Conservation (phyloP, 2,329 filamentous ascomycete species). For the Talaromyces sp. region DNA sequence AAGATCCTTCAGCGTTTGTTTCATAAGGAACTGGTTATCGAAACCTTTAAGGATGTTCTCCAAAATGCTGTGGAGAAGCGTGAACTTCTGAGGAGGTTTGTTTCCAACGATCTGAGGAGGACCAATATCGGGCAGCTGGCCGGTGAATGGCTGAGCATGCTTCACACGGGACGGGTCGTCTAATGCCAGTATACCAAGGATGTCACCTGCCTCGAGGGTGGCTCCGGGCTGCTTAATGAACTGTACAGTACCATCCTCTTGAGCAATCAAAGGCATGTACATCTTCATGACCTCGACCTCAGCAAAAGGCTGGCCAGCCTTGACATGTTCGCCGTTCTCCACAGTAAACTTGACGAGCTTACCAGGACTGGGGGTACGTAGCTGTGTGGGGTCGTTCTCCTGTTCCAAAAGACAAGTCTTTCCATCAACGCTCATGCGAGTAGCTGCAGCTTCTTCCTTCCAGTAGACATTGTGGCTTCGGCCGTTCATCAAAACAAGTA, state of each 20-base stretch:
- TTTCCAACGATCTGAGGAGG: slow-evolving; percentile 79
- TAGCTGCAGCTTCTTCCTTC: slow-evolving; percentile 97
- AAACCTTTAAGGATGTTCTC: slow-evolving; percentile 86
- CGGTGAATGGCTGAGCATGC: slow-evolving; percentile 89
- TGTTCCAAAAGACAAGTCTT: slow-evolving; percentile 98
- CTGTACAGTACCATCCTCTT: slow-evolving; percentile 93
- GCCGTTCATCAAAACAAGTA: slow-evolving; percentile 83
- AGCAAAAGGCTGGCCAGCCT: slow-evolving; percentile 85
- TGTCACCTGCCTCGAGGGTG: slow-evolving; percentile 96
- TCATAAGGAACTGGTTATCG: slow-evolving; percentile 97
- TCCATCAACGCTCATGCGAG: slow-evolving; percentile 90
- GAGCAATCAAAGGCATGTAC: slow-evolving; percentile 97
- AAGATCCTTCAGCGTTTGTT: slow-evolving; percentile 74
- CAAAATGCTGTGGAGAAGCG: slow-evolving; percentile 69
- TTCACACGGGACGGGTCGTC: slow-evolving; percentile 96
- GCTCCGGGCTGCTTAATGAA: slow-evolving; percentile 98
- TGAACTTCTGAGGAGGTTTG: slow-evolving; percentile 87
- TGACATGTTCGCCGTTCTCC: slow-evolving; percentile 89
- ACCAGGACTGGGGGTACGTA: slow-evolving; percentile 88
- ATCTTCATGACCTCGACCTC: slow-evolving; percentile 99
- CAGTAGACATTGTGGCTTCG: slow-evolving; percentile 98
- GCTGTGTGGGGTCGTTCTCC: slow-evolving; percentile 97
- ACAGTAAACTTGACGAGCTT: slow-evolving; percentile 98
- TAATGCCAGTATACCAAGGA: slow-evolving; percentile 91
- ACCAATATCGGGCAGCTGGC: slow-evolving; percentile 81